Conservation (phyloP, 805 yeast genomes). For the Lipomyces spencermartinsiae region DNA sequence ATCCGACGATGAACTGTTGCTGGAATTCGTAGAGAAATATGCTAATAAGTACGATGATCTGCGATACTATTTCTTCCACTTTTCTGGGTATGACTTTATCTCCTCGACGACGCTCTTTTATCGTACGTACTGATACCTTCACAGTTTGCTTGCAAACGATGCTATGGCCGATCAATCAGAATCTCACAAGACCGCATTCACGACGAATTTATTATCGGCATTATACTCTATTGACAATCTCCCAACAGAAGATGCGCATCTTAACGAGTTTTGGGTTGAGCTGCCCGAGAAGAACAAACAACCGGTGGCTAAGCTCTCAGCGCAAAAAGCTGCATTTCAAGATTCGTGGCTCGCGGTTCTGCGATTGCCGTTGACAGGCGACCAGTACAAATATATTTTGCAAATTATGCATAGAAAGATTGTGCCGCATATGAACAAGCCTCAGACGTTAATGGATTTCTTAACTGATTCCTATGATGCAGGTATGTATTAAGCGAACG, state of each 20-base stretch:
- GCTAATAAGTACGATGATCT: constrained; percentile 73
- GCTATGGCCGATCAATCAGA: constrained; percentile 7
- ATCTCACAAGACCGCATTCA: constrained; percentile 19
- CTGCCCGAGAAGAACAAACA: constrained; percentile 29
- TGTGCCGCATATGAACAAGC: constrained; percentile 78
- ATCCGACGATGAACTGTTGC: constrained; percentile 49
- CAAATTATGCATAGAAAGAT: constrained; percentile 80
- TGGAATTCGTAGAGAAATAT: constrained; percentile 63
- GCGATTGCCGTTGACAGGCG: constrained; percentile 53
- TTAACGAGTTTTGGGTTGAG: constrained; percentile 31
- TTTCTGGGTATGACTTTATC: constrained; percentile 43
- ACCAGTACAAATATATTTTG: constrained; percentile 73
- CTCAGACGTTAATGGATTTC: constrained; percentile 90
- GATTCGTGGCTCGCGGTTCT: constrained; percentile 67
- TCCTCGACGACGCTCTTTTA: background rate
- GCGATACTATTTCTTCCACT: constrained; percentile 72
- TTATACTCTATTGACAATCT: constrained; percentile 34
- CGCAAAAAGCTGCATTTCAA: constrained; percentile 70
- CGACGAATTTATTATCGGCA: constrained; percentile 37
- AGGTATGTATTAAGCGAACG: constrained; percentile 15
- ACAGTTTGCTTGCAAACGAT: background rate
- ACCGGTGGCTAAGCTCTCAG: constrained; percentile 37
- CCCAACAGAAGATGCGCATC: constrained; percentile 40
- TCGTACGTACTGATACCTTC: constrained; percentile 40
- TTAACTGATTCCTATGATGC: constrained; percentile 80